phyloP scores from a whole-genome alignment of 306 rosid genomes.

The Cotoneaster glaucophyllus region DNA sequence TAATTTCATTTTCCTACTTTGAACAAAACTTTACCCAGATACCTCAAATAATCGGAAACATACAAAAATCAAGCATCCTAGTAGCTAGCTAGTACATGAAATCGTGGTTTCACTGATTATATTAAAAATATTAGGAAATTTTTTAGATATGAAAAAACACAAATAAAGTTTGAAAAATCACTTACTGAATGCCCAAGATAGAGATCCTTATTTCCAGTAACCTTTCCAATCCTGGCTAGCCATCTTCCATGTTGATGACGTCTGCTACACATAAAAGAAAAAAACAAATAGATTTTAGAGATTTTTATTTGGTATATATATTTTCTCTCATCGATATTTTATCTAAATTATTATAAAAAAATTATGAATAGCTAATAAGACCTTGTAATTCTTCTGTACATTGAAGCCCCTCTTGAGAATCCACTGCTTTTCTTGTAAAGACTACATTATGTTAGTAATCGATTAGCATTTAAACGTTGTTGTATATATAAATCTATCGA shows the following conservation, averaged over 20 bases:
- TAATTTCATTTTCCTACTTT: neutral
- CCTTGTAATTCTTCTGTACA: conserved; percentile 94
- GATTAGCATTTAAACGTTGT: no score
- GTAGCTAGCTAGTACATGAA: conserved; percentile 60
- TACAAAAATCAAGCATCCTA: conserved; percentile 2
- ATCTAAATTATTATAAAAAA: neutral
- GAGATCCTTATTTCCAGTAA: conserved; percentile 81
- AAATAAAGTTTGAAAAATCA: neutral
- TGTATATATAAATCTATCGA: neutral
- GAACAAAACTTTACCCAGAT: neutral
- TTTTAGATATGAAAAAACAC: no score
- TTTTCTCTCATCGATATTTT: no score
- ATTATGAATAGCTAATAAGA: conserved; percentile 18
- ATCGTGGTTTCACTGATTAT: conserved; percentile 38
- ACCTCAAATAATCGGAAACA: neutral
- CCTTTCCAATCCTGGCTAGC: conserved; percentile 93
- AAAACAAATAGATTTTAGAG: neutral
- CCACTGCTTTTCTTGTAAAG: conserved; percentile 71
- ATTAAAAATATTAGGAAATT: no score
- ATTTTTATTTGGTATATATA: neutral
- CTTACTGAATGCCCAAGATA: conserved; percentile 92
- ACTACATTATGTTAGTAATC: no score
- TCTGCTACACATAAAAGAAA: conserved; percentile 31
- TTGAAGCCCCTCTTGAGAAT: conserved; percentile 89
- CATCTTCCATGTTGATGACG: conserved; percentile 95